A percentile compares a stretch with the other conserved stretches of the same genome.
Conservation (phyloP, 78 protist species). For the Pigoraptor vietnamica region DNA sequence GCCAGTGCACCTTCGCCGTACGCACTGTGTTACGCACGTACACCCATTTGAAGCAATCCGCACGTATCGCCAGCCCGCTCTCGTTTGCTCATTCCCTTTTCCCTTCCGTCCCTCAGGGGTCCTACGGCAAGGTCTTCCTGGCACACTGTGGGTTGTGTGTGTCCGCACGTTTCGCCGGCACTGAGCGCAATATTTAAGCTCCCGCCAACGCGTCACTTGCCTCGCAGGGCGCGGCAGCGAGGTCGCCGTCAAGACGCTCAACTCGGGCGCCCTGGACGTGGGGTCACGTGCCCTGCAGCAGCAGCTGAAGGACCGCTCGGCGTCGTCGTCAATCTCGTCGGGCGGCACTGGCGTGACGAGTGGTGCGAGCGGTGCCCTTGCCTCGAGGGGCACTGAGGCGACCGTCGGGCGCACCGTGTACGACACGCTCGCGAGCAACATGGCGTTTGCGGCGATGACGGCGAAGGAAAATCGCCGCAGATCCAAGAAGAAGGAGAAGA, state of each 20-base stretch:
- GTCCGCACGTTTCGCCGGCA: neutral
- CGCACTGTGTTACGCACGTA: too few relatives aligned
- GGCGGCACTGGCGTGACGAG: neutral
- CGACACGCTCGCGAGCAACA: neutral
- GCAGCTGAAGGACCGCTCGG: neutral
- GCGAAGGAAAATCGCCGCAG: neutral
- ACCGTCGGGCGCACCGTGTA: neutral
- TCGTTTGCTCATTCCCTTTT: neutral
- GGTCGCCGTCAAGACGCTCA: neutral
- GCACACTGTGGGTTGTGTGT: neutral
- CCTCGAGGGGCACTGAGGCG: neutral
- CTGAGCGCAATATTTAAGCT: neutral
- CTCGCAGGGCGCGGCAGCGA: neutral
- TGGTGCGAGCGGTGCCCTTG: too few relatives aligned
- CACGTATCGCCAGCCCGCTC: too few relatives aligned
- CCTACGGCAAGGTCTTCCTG: neutral
- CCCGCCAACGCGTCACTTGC: neutral
- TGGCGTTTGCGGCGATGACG: neutral
- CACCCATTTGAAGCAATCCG: too few relatives aligned
- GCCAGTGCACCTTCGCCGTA: too few relatives aligned
- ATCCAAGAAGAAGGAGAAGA: neutral
- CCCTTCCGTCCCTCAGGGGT: neutral
- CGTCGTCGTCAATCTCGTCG: neutral
- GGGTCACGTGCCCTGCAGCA: neutral
- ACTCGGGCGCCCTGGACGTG: neutral